Conservation (phyloP, 202 grass and related monocot genomes). For the Brachypodium distachyon region DNA sequence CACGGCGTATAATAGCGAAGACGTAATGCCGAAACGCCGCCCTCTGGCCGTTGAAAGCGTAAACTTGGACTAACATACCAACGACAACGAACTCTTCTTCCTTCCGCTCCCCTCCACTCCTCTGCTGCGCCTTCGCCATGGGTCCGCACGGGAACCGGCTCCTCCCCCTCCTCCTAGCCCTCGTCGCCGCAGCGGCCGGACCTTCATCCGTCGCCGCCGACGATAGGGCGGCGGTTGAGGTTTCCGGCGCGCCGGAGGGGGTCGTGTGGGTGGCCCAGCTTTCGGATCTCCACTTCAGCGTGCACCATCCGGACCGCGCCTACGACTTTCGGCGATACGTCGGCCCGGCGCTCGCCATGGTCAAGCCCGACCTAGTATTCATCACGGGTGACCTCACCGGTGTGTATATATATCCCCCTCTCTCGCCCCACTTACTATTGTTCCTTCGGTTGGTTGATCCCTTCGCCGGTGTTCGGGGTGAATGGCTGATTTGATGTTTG, state of each 20-base stretch:
- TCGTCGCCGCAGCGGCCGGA: constrained; percentile 12
- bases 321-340: constrained; percentile 78
- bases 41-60: not conserved
- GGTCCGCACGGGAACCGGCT: constrained; percentile 2
- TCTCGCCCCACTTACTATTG: not conserved
- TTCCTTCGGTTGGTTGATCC: not conserved
- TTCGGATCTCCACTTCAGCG: constrained; percentile 96
- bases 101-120: not conserved
- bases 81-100: not conserved
- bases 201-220: not conserved
- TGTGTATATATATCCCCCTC: not conserved
- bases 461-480: not conserved
- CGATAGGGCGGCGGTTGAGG: constrained; percentile 33
- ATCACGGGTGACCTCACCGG: constrained; percentile 96
- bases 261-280: constrained; percentile 87
- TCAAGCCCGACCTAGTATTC: constrained; percentile 78
- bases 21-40: too few relatives aligned
- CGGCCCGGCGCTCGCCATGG: constrained; percentile 60
- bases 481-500: constrained; percentile 9
- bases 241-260: constrained; percentile 53
- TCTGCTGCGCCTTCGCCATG: constrained; percentile 22
- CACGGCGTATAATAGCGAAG: too few relatives aligned
- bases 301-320: constrained; percentile 89
- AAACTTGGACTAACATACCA: not conserved
- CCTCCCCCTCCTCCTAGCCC: constrained; percentile 31